A percentile compares a stretch with the other conserved stretches of the same genome.
Evolutionary conservation across 1,284 basidiomycete genomes (phyloP).

Genomic region (Moniliophthora roreri): DNA sequence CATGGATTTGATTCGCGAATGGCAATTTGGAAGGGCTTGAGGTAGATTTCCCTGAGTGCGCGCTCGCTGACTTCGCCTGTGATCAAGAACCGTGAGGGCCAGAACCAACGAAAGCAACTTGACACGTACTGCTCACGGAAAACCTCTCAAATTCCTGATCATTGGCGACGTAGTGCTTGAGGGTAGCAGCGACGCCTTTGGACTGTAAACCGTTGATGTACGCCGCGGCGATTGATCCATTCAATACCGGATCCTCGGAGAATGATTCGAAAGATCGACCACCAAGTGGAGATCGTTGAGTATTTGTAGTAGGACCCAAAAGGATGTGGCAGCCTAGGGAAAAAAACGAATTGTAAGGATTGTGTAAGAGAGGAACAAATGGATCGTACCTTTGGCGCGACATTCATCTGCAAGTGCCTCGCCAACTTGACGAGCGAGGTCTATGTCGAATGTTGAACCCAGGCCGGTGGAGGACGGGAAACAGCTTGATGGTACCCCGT

Average conservation of each 20-base stretch:
- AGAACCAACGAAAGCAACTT: conserved; percentile 11
- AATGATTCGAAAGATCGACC: conserved; percentile 55
- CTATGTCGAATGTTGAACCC: conserved; percentile 48
- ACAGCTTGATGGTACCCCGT: conserved; percentile 46
- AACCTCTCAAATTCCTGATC: conserved; percentile 53
- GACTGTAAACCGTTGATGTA: conserved; percentile 56
- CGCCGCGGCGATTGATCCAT: conserved; percentile 44
- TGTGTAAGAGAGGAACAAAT: neutral
- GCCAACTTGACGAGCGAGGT: conserved; percentile 42
- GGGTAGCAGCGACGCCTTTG: conserved; percentile 47
- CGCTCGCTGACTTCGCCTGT: conserved; percentile 50
- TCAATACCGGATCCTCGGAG: conserved; percentile 44
- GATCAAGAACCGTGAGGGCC: neutral
- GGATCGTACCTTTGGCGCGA: conserved; percentile 41
- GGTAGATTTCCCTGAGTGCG: conserved; percentile 58
- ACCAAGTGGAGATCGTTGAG: conserved; percentile 48
- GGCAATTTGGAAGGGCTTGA: conserved; percentile 46
- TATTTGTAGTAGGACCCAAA: conserved; percentile 56
- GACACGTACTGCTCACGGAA: conserved; percentile 46
- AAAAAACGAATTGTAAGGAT: neutral
- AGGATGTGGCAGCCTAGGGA: conserved; percentile 39
- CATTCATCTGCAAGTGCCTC: conserved; percentile 46
- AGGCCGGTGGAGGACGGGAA: conserved; percentile 50
- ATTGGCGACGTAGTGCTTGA: conserved; percentile 49
- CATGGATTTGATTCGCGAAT: conserved; percentile 43